These are phyloP conservation scores for Acacia confusa DNA, from an alignment of 306 rosid genomes.

Conservation along the genomic window DNA sequence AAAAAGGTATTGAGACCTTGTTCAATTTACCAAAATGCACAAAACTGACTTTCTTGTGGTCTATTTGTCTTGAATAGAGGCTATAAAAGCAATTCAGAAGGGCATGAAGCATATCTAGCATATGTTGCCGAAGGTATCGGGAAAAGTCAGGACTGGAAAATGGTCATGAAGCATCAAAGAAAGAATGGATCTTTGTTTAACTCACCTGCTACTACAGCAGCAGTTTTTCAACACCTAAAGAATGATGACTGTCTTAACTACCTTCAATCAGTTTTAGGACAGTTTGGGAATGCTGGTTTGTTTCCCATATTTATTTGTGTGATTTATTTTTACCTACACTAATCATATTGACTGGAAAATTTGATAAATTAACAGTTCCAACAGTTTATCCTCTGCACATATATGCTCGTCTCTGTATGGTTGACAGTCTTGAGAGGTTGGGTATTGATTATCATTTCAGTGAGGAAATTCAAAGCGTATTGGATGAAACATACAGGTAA, in stretches of 20 bases:
- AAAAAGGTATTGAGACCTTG: neutral
- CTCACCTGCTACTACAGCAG: conserved; percentile 87
- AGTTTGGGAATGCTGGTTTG: conserved; percentile 70
- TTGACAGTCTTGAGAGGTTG: conserved; percentile 72
- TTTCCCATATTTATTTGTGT: neutral
- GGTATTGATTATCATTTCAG: conserved; percentile 69
- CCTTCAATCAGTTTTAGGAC: conserved; percentile 53
- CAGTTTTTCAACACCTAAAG: conserved; percentile 54
- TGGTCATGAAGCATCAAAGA: conserved; percentile 72
- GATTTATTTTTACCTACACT: conserved; percentile 4
- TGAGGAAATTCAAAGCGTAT: conserved; percentile 59
- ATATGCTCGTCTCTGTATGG: conserved; percentile 68
- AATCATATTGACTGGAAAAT: conserved; percentile 17
- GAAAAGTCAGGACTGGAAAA: conserved; percentile 55
- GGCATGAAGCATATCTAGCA: conserved; percentile 70
- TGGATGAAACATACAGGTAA: conserved; percentile 81
- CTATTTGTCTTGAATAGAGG: conserved; percentile 37
- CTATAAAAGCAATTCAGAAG: conserved; percentile 52
- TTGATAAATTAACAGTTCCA: conserved; percentile 56
- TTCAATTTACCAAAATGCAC: neutral
- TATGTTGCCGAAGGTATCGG: conserved; percentile 74
- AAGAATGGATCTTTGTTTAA: conserved; percentile 79
- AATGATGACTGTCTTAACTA: conserved; percentile 68
- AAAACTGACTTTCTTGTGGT: neutral
- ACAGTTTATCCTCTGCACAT: conserved; percentile 68